Base-by-base conservation (phyloP, 257 asterid genomes). In the Nicotiana obtusifolia region DNA sequence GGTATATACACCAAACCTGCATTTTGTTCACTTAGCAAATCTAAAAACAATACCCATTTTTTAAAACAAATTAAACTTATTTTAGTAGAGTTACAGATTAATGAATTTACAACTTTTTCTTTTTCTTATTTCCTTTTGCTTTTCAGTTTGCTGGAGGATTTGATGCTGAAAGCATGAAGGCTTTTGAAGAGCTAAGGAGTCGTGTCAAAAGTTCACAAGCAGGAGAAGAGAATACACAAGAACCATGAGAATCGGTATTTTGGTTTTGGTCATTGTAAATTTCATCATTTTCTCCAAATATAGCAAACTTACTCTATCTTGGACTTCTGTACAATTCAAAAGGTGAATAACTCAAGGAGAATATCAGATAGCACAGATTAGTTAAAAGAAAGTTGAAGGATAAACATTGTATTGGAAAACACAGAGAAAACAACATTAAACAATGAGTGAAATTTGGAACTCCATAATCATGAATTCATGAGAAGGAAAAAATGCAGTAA, bases 101-200 rank as follows among this genome's bases (percentile, higher is more conserved):
- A 75, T 49, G 44, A 26, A 75, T 49, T 49, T 20, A 26, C 9
- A 2, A 75, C 26, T 22, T 75, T 73, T n/a, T 71, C 24, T 37
- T 30, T 15, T 44, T 3, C 7, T 3, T 0, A 1, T 19, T 35
- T 26, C 30, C 30, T 19, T 35, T 69, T 37, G 5, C n/a, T 44
- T 53, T 80, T 86, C 93, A 96, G 99, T 96, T 96, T 86, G 98
- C 98, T 31, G 99, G 99, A 89, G 99, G 99, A 26, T 96, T 96
- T 82, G 99, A 96, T 81, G 94, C 95, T 20, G 99, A 94, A 81
- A 96, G 98, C 87, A 96, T 96, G 99, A 91, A 91, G 88, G 97
- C 97, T 24, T 96, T 96, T 80, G 99, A 94, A 91, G 99, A 94
- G 85, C 88, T 96, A 76, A 91, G 98, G 89, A 92, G 95, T 86